phyloP scores from a whole-genome alignment of 805 yeast genomes.

The Kluyveromyces aestuarii region DNA sequence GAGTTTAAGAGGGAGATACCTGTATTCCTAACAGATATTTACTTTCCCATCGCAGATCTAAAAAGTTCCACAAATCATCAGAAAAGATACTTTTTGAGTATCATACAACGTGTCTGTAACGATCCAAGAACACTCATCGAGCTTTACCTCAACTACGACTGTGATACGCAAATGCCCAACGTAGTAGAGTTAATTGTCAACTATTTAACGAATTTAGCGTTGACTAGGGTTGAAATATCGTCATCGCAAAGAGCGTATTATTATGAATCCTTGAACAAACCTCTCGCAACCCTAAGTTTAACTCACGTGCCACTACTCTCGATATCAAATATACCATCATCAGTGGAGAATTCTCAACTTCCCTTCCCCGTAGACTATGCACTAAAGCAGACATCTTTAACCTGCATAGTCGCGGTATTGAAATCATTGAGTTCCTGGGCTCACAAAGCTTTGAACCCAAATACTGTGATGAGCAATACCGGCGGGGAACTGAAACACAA shows the following conservation, averaged over 20 bases:
- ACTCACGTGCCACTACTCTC: constrained; percentile 69
- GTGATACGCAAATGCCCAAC: constrained; percentile 74
- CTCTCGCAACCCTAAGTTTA: constrained; percentile 66
- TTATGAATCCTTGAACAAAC: constrained; percentile 41
- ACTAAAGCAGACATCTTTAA: constrained; percentile 71
- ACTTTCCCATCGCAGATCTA: constrained; percentile 89
- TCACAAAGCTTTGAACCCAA: constrained; percentile 45
- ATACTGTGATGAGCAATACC: constrained; percentile 7
- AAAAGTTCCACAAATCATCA: constrained; percentile 88
- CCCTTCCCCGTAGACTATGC: constrained; percentile 73
- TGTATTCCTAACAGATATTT: constrained; percentile 84
- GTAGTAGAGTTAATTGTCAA: constrained; percentile 77
- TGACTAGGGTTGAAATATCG: constrained; percentile 64
- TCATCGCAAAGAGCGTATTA: constrained; percentile 53
- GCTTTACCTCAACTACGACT: constrained; percentile 89
- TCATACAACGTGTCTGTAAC: constrained; percentile 73
- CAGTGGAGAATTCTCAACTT: constrained; percentile 12
- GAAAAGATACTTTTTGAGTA: constrained; percentile 72
- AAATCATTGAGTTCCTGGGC: constrained; percentile 83
- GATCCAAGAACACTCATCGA: constrained; percentile 90
- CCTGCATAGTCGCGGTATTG: constrained; percentile 72
- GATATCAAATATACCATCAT: constrained; percentile 47
- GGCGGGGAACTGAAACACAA: constrained; percentile 7
- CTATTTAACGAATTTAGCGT: constrained; percentile 57
- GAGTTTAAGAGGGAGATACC: constrained; percentile 92